A percentile compares a stretch with the other conserved stretches of the same genome.
phyloP scores from a whole-genome alignment of 805 yeast genomes.

The Millerozyma acaciae region DNA sequence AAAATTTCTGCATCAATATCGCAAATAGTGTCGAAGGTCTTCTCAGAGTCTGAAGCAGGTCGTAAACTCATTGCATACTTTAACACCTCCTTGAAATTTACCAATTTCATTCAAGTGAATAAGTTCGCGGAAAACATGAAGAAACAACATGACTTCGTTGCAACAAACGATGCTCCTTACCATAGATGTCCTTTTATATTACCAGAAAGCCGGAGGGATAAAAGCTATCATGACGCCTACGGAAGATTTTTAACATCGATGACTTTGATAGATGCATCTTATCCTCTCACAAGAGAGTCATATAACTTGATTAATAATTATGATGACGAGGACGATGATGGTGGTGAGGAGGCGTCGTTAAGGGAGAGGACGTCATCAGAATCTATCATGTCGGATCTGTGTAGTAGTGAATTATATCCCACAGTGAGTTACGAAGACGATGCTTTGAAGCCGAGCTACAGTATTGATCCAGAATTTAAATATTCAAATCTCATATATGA shows the following conservation, averaged over 20 bases:
- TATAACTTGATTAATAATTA: neutral
- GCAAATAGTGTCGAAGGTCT: constrained; percentile 31
- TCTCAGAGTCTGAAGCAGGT: constrained; percentile 13
- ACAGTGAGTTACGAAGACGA: constrained; percentile 24
- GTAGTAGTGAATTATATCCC: constrained; percentile 14
- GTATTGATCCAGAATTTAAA: constrained; percentile 38
- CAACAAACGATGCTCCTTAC: constrained; percentile 75
- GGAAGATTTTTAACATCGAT: constrained; percentile 58
- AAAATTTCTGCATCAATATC: constrained; percentile 51
- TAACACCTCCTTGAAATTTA: constrained; percentile 54
- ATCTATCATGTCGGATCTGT: no score
- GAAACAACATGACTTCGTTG: constrained; percentile 62
- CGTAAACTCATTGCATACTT: constrained; percentile 34
- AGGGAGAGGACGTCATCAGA: no score
- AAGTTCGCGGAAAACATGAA: constrained; percentile 43
- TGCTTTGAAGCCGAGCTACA: constrained; percentile 29
- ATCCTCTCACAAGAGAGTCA: constrained; percentile 49
- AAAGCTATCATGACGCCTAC: constrained; percentile 43
- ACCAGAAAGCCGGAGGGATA: constrained; percentile 45
- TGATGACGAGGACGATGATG: no score
- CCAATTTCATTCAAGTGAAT: constrained; percentile 55
- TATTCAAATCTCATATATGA: constrained; percentile 54
- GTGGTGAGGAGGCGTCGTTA: no score
- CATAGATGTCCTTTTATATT: constrained; percentile 76
- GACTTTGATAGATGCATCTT: constrained; percentile 58